phyloP scores from a whole-genome alignment of 441 rosid species.

The Pelargonium citronellum region DNA sequence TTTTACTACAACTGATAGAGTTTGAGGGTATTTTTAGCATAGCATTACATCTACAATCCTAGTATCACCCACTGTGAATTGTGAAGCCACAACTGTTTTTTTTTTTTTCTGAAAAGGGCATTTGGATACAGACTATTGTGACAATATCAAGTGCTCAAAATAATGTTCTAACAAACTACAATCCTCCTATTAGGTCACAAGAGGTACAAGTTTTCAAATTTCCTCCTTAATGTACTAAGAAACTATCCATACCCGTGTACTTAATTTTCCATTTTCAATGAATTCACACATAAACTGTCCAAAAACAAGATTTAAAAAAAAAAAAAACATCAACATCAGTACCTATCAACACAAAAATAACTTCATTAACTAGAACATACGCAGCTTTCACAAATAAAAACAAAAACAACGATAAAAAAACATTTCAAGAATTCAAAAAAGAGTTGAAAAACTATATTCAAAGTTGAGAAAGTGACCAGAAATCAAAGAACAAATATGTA shows the following conservation, averaged over 20 bases:
- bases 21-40: neutral
- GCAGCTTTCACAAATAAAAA: slow-evolving; percentile 11
- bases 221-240: neutral
- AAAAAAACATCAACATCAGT: slow-evolving; percentile 4
- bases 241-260: neutral
- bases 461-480: slow-evolving; percentile 12
- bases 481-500: slow-evolving; percentile 1
- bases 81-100: neutral
- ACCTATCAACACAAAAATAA: slow-evolving; percentile 3
- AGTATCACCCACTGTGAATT: neutral
- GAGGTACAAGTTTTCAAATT: neutral
- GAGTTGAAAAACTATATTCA: slow-evolving; percentile 23
- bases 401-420: neutral
- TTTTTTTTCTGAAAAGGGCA: neutral
- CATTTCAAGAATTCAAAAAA: slow-evolving; percentile 21
- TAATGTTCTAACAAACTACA: neutral
- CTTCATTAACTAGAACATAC: slow-evolving; percentile 10
- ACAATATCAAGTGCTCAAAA: neutral
- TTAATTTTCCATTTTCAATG: neutral
- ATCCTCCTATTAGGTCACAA: neutral
- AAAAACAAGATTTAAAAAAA: neutral
- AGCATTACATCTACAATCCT: neutral
- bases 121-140: neutral
- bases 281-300: neutral
- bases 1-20: neutral